Base-by-base conservation (phyloP, 257 asterid genomes). In the Ehretia macrophylla region DNA sequence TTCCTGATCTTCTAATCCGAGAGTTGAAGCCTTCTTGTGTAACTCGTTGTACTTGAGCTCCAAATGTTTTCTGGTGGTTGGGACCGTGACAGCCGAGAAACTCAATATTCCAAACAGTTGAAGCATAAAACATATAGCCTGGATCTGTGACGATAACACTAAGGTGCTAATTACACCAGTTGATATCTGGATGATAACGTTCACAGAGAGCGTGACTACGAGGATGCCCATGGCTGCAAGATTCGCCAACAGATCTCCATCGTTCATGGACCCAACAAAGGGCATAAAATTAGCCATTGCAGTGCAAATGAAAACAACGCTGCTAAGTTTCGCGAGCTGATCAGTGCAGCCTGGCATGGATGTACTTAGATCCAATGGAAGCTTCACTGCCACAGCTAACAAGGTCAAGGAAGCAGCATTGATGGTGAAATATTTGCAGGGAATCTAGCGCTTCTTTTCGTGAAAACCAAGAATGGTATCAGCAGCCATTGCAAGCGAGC, bases 241-340 rank as follows among this genome's bases (percentile, higher is more conserved):
- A 40, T 61, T 68, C 19, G 35, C 12, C 38, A 60, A 5, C 4
- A 68, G 45, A 14, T 68, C 68, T 38, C 27, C 60, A 47, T 17
- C 37, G 11, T 58, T 45, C 58, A 4, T 68, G 32, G 68, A 17
- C 32, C 63, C 73, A 14, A 68, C 2, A 5, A 66, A 68, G 10
- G 73, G 68, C 62, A 68, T 60, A 32, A 12, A 60, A 52, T 47
- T 68, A 32, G 58, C 68, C 66, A 68, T 55, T n/a, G 55, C 58
- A n/a, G 50, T 45, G 19, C 51, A 54, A 52, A 60, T 42, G 32
- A 68, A 37, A 10, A 13, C 57, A 19, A 32, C 45, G 4, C 68
- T 32, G 22, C 63, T 39, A 9, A 54, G 46, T 23, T 55, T 60
- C 8, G 68, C 47, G 0, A 61, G 35, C 52, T 54, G 58, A 58